A percentile compares a stretch with the other conserved stretches of the same genome.
phyloP scores from a whole-genome alignment of 2,329 filamentous ascomycete species.

The Colletotrichum caudatum region DNA sequence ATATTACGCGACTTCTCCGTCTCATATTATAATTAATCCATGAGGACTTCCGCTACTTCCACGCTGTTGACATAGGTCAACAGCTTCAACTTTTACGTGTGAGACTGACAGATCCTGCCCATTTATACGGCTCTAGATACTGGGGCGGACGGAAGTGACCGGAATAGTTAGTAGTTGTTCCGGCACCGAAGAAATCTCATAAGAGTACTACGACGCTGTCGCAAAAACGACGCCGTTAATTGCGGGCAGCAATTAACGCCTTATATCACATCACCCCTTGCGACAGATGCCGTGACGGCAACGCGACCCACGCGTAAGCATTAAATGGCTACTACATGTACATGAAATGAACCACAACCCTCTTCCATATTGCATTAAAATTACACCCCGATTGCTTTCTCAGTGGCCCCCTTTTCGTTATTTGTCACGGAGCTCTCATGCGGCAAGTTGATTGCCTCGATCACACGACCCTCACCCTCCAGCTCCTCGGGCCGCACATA shows the following conservation, averaged over 20 bases:
- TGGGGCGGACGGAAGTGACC: no score
- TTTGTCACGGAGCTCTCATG: background rate
- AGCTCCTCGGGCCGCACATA: conserved; percentile 38
- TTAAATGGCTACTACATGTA: background rate
- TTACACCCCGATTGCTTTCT: conserved; percentile 19
- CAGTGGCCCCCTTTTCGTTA: conserved; percentile 8
- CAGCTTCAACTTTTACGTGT: no score
- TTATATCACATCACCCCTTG: no score
- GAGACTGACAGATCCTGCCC: no score
- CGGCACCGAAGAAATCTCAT: no score
- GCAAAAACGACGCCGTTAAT: no score
- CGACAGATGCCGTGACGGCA: no score
- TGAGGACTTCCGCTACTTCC: background rate
- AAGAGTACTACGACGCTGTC: no score
- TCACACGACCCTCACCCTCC: conserved; percentile 15
- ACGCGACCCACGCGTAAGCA: background rate
- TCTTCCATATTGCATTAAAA: background rate
- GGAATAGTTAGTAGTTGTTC: no score
- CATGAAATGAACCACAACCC: background rate
- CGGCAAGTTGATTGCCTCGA: conserved; percentile 22
- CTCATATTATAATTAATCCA: background rate
- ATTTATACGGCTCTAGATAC: no score
- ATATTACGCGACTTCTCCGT: background rate
- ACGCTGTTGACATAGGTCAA: no score
- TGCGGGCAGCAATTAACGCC: no score